phyloP scores from a whole-genome alignment of 495 filamentous ascomycete species.

The Podospora pseudocomata region DNA sequence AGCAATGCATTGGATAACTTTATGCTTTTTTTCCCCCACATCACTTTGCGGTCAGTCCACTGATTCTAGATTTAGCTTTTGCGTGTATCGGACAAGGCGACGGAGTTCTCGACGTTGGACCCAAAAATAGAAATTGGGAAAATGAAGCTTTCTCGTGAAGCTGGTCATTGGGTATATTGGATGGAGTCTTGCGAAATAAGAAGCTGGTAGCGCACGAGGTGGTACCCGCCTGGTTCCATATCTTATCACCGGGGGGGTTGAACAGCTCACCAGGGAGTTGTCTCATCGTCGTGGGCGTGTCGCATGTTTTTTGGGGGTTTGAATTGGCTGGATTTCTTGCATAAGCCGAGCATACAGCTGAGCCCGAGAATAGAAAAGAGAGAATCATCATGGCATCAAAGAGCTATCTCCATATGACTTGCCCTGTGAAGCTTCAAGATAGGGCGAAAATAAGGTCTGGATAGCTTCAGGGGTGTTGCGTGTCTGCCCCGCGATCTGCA shows the following conservation, averaged over 20 bases:
- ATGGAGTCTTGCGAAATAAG: not conserved
- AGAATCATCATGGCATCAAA: not conserved
- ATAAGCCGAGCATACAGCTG: not conserved
- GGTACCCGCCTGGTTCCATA: not conserved
- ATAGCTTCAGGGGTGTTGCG: conserved; percentile 4
- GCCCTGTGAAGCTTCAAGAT: not conserved
- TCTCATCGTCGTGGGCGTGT: not conserved
- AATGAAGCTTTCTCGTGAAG: not conserved
- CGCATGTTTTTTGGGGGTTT: not conserved
- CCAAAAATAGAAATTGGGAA: not conserved
- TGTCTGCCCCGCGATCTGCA: conserved; percentile 6
- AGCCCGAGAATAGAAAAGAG: not conserved
- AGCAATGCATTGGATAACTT: no score
- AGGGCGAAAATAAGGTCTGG: not conserved
- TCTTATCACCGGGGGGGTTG: not conserved
- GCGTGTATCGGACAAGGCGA: not conserved
- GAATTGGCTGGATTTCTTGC: not conserved
- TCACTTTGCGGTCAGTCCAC: no score
- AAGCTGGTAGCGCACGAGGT: not conserved
- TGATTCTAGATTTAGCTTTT: no score
- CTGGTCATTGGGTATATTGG: not conserved
- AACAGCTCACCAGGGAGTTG: not conserved
- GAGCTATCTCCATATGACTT: not conserved
- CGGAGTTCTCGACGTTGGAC: not conserved
- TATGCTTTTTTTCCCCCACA: no score